Conservation (phyloP, 1,284 basidiomycete genomes). For the Irpex sp. region DNA sequence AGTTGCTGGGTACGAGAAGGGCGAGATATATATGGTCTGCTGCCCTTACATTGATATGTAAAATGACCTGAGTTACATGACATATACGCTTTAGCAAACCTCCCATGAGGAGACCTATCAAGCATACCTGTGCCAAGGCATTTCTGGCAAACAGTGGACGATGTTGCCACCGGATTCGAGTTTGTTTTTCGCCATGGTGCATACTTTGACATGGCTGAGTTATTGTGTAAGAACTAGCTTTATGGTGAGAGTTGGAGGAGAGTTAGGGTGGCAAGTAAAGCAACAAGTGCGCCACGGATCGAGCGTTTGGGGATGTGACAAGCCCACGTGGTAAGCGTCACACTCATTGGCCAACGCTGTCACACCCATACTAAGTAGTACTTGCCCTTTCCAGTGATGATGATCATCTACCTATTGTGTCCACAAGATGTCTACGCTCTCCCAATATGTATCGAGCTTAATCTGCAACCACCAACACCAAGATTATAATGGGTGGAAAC, state of each 20-base stretch:
- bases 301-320: too few relatives aligned
- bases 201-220: slow-evolving; percentile 64
- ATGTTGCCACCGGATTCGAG: slow-evolving; percentile 56
- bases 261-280: background rate
- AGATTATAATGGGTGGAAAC: slow-evolving; percentile 56
- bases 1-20: slow-evolving; percentile 76
- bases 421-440: too few relatives aligned
- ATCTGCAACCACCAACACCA: background rate
- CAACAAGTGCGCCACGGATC: background rate
- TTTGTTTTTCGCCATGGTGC: slow-evolving; percentile 65
- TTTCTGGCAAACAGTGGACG: slow-evolving; percentile 74
- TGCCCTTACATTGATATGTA: slow-evolving; percentile 73
- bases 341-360: background rate
- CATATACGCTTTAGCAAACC: background rate
- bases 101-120: background rate
- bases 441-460: background rate
- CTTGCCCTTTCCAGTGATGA: background rate
- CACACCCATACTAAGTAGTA: background rate
- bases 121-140: slow-evolving; percentile 61
- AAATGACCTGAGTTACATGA: slow-evolving; percentile 57
- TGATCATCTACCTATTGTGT: background rate
- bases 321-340: background rate
- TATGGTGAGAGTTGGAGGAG: background rate
- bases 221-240: background rate
- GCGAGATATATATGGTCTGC: slow-evolving; percentile 70